These are phyloP conservation scores for Cladosporium sp. DNA, from an alignment of 2,329 filamentous ascomycete species.

Conservation along the genomic window DNA sequence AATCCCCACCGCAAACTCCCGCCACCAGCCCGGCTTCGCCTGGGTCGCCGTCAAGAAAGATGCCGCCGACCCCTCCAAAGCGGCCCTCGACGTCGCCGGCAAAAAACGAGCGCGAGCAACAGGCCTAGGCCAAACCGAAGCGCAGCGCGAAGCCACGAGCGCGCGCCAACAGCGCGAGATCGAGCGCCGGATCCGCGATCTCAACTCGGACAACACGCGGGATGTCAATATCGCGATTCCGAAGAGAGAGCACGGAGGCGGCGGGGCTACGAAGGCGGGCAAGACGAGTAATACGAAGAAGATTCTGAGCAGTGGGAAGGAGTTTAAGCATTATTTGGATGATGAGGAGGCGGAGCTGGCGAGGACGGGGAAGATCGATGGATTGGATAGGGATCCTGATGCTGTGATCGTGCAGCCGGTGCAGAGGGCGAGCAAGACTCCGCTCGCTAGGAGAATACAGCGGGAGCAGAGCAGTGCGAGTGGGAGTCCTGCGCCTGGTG, in stretches of 20 bases:
- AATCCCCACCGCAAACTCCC: constrained; percentile 65
- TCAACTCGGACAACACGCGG: constrained; percentile 70
- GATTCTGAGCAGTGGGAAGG: constrained; percentile 79
- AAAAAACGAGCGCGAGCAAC: constrained; percentile 71
- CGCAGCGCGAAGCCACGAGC: constrained; percentile 63
- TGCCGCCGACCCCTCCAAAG: constrained; percentile 54
- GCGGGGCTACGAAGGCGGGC: constrained; percentile 50
- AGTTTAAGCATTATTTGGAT: constrained; percentile 79
- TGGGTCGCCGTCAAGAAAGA: constrained; percentile 67
- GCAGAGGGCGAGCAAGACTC: constrained; percentile 40
- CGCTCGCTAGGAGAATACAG: constrained; percentile 36
- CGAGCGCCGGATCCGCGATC: constrained; percentile 75
- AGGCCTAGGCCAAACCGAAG: constrained; percentile 41
- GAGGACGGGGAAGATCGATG: constrained; percentile 36
- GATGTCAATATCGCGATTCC: constrained; percentile 67
- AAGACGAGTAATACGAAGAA: constrained; percentile 71
- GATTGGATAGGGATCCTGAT: constrained; percentile 29
- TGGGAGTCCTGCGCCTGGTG: constrained; percentile 32
- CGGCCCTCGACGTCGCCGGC: constrained; percentile 40
- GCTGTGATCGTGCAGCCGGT: constrained; percentile 22
- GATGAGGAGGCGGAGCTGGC: constrained; percentile 69
- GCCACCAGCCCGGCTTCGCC: constrained; percentile 83
- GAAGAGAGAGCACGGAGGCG: constrained; percentile 49
- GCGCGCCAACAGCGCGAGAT: constrained; percentile 83
- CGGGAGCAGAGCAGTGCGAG: constrained; percentile 33